A percentile compares a stretch with the other conserved stretches of the same genome.
phyloP scores from a whole-genome alignment of 352 stramenopile genomes.

The Phytopythium sindhum region DNA sequence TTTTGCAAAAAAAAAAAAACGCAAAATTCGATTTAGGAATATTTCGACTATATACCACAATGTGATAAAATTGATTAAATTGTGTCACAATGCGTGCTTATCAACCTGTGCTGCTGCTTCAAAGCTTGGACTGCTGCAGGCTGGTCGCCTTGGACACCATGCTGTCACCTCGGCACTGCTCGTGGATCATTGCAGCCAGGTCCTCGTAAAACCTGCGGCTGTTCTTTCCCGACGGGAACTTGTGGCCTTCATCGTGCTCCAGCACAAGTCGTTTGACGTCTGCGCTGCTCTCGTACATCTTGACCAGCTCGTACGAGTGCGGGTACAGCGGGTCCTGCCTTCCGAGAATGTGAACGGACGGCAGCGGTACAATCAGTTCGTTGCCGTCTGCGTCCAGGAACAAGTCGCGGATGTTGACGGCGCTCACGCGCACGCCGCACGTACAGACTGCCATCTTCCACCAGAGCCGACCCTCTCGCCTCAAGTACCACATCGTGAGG shows the following conservation, averaged over 20 bases:
- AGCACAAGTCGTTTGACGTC: slow-evolving; percentile 23
- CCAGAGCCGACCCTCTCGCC: slow-evolving; percentile 15
- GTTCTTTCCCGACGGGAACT: slow-evolving; percentile 29
- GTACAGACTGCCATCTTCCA: slow-evolving; percentile 44
- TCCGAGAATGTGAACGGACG: slow-evolving; percentile 51
- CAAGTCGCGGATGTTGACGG: slow-evolving; percentile 27
- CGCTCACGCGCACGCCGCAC: slow-evolving; percentile 30
- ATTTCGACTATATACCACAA: too few species aligned
- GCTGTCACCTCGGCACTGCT: slow-evolving; percentile 12
- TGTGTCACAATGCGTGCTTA: too few species aligned
- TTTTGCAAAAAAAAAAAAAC: too few species aligned
- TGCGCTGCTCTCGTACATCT: slow-evolving; percentile 17
- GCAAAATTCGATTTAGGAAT: too few species aligned
- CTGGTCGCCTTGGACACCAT: neutral
- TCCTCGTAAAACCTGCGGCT: slow-evolving; percentile 24
- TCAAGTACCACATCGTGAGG: slow-evolving; percentile 34
- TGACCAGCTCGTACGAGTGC: slow-evolving; percentile 33
- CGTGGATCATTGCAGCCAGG: slow-evolving; percentile 16
- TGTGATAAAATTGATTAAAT: too few species aligned
- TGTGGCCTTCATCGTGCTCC: slow-evolving; percentile 32
- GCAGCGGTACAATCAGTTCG: slow-evolving; percentile 25
- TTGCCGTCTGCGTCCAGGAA: slow-evolving; percentile 27
- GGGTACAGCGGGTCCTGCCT: slow-evolving; percentile 57
- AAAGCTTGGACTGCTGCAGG: neutral
- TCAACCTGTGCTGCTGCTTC: slow-evolving; percentile 10